phyloP scores from a whole-genome alignment of 257 asterid genomes.

The Salvia splendens region DNA sequence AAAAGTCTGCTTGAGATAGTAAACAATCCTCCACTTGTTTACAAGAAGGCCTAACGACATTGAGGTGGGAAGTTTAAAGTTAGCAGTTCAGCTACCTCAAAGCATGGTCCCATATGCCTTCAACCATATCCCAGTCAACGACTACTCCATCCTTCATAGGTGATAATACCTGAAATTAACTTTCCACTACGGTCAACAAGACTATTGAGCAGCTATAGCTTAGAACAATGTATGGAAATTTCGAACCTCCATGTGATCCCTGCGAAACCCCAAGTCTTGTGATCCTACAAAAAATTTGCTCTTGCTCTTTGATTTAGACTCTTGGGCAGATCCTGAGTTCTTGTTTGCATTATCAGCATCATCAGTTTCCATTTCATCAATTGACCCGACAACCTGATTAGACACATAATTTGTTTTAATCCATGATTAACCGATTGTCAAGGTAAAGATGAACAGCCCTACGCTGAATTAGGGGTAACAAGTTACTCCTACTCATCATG shows the following conservation, averaged over 20 bases:
- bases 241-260: conserved; percentile 92
- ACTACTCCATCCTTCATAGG: conserved; percentile 89
- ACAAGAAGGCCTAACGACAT: conserved; percentile 14
- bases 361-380: conserved; percentile 92
- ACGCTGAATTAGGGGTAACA: background rate
- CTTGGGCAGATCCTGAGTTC: conserved; percentile 66
- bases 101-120: conserved; percentile 95
- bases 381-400: conserved; percentile 78
- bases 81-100: conserved; percentile 54
- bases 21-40: conserved; percentile 10
- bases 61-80: conserved; percentile 10
- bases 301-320: conserved; percentile 77
- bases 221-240: conserved; percentile 16
- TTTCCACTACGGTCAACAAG: conserved; percentile 29
- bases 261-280: conserved; percentile 85
- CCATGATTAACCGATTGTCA: background rate
- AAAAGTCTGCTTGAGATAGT: background rate
- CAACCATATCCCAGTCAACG: conserved; percentile 93
- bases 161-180: conserved; percentile 63
- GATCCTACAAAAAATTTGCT: conserved; percentile 80
- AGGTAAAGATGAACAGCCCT: background rate
- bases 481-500: background rate
- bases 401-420: conserved; percentile 8
- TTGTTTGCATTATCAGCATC: conserved; percentile 68
- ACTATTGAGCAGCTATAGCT: conserved; percentile 27